Base-by-base conservation (phyloP, 768 basidiomycete species). In the Russula vinacea region DNA sequence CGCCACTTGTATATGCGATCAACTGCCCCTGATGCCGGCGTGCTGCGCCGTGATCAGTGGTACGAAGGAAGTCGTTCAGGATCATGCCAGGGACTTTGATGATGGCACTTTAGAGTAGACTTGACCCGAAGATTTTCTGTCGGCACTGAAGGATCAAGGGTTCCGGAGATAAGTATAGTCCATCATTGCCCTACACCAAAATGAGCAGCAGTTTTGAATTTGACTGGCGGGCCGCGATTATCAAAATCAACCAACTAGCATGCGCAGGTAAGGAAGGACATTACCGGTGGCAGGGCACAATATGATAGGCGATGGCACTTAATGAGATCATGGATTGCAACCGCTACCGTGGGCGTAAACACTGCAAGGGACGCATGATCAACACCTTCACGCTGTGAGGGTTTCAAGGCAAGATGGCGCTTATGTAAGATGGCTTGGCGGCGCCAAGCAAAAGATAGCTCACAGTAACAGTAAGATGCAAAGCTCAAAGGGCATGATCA, bases 21-120 rank as follows among this genome's bases (percentile, higher is more conserved):
- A n/a, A n/a, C n/a, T n/a, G n/a, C n/a, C n/a, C n/a, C n/a, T n/a
- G n/a, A n/a, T n/a, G n/a, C n/a, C n/a, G n/a, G n/a, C n/a, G n/a
- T n/a, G n/a, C n/a, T n/a, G n/a, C n/a, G n/a, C n/a, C n/a, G n/a
- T n/a, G n/a, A n/a, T n/a, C n/a, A n/a, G 42, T n/a, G n/a, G n/a
- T 32, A 58, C 42, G 32, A 56, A 45, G 14, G 50, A 29, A 29
- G 51, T 39, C 52, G 51, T 47, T 57, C 35, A n/a, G 16, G 57
- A 47, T 35, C 57, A 50, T 58, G 35, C 35, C 51, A 59, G 22
- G 45, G 58, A 33, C 44, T 22, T 64, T 32, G 58, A 59, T n/a
- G n/a, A n/a, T 54, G 52, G 58, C 63, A 64, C 59, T 54, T 22
- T 11, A 10, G 19, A 50, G 2, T 39, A 22, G 17, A 24, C 17